Base-by-base conservation (phyloP, 108 stramenopile species). In the Seminavis robusta region DNA sequence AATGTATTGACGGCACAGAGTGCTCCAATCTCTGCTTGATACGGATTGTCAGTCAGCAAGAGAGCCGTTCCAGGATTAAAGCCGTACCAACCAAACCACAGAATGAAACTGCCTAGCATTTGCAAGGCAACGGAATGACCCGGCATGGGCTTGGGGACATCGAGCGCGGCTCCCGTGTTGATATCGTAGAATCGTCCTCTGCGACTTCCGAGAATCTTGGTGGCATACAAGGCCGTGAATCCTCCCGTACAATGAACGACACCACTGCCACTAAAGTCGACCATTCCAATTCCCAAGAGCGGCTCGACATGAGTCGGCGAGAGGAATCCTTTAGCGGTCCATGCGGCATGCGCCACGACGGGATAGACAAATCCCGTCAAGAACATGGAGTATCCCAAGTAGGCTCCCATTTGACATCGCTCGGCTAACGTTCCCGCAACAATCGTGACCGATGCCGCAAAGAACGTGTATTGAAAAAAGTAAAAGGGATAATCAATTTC, bases 41-140 rank as follows among this genome's bases (percentile, higher is more conserved):
- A 47, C 63, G 46, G 74, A 21, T 43, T 52, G 40, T 81, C 79
- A 13, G n/a, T 34, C 11, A 91, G 72, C 56, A 65, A 37, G 40
- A 67, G 68, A 30, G 93, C 88, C 15, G 88, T 88, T 15, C 90
- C 93, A 9, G 85, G 76, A 75, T 97, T 97, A 86, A 97, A 97
- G 9, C 94, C 94, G 55, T 84, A 93, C 96, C 96, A 84, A 43
- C 86, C 92, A 59, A 92, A 82, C 92, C 92, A 94, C n/a, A 95
- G 72, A 55, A 95, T 68, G 55, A 69, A 55, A 26, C 43, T 84
- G 23, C 92, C 81, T 10, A 83, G 49, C 4, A 73, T 40, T 44
- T 92, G 90, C 42, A 90, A 64, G 1, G 90, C 67, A 26, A 83
- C 50, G 7, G 80, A 84, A 74, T 91, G 87, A 16, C 76, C 82